Evolutionary conservation across 352 stramenopile species (phyloP).

Genomic region (Globisporangium spiculum): DNA sequence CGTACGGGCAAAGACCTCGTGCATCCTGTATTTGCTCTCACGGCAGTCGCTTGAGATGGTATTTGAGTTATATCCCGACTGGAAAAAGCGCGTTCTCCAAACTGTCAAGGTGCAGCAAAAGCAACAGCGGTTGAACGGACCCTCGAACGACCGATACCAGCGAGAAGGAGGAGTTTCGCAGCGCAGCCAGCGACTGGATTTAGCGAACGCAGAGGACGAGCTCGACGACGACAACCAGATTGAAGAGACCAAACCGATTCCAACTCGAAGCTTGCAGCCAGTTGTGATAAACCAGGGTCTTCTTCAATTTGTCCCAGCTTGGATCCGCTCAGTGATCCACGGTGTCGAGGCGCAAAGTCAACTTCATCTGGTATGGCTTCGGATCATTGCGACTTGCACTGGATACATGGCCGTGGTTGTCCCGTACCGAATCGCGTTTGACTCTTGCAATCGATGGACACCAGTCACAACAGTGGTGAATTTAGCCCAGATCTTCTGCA

Average conservation of each 20-base stretch:
- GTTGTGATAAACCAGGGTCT: conserved; percentile 7
- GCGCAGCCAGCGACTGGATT: background rate
- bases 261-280: background rate
- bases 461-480: conserved; percentile 17
- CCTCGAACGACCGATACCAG: conserved; percentile 10
- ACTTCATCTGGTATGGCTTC: conserved; percentile 44
- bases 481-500: conserved; percentile 33
- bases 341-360: conserved; percentile 39
- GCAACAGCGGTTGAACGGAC: conserved; percentile 27
- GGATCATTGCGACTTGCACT: conserved; percentile 30
- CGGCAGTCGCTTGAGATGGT: conserved; percentile 42
- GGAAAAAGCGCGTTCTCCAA: conserved; percentile 50
- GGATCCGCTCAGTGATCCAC: conserved; percentile 11
- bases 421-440: conserved; percentile 53
- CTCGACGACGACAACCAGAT: background rate
- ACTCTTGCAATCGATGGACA: conserved; percentile 34
- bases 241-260: conserved; percentile 1
- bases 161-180: background rate
- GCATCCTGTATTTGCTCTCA: conserved; percentile 45
- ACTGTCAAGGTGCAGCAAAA: conserved; percentile 45
- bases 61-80: conserved; percentile 45
- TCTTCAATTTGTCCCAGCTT: conserved; percentile 4
- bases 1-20: conserved; percentile 39
- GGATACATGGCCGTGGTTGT: conserved; percentile 41
- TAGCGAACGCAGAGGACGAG: background rate